phyloP scores from a whole-genome alignment of 495 filamentous ascomycete species.

The Terfezia boudieri region DNA sequence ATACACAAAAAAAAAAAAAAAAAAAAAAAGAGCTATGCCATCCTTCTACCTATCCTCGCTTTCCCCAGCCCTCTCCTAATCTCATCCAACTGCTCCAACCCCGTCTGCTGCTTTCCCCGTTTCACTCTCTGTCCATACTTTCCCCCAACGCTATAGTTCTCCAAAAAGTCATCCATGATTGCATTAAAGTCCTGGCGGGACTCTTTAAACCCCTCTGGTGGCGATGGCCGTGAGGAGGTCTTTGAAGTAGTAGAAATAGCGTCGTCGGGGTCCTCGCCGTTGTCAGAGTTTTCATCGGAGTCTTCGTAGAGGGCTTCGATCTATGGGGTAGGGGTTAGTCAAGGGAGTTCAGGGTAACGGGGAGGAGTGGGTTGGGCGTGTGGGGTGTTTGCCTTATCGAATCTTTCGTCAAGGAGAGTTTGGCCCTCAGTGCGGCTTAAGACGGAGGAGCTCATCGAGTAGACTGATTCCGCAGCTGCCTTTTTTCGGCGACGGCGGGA shows the following conservation, averaged over 20 bases:
- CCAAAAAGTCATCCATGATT: slow-evolving; percentile 86
- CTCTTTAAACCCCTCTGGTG: slow-evolving; percentile 25
- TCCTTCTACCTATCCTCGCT: slow-evolving; percentile 27
- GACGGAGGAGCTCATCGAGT: slow-evolving; percentile 93
- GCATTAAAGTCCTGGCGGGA: slow-evolving; percentile 55
- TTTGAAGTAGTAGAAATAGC: no score
- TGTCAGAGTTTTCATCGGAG: slow-evolving; percentile 38
- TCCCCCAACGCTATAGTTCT: slow-evolving; percentile 47
- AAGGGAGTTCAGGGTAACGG: no score
- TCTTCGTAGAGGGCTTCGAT: slow-evolving; percentile 50
- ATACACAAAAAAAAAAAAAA: no score
- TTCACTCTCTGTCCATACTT: slow-evolving; percentile 47
- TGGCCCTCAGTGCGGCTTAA: slow-evolving; percentile 76
- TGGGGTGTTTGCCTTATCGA: slow-evolving; percentile 37
- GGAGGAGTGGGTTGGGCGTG: no score
- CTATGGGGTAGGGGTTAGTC: slow-evolving; percentile 4
- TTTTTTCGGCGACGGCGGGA: slow-evolving; percentile 59
- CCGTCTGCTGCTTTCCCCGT: slow-evolving; percentile 59
- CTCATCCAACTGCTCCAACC: slow-evolving; percentile 77
- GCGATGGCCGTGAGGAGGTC: slow-evolving; percentile 19
- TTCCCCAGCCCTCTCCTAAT: slow-evolving; percentile 60
- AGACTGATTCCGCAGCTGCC: slow-evolving; percentile 75
- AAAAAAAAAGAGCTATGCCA: no score
- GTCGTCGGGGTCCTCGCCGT: not conserved
- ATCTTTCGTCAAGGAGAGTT: slow-evolving; percentile 64